A percentile compares a stretch with the other conserved stretches of the same genome.
Conservation (phyloP, 1,284 basidiomycete genomes). For the Apiotrichum mycotoxinovorans region DNA sequence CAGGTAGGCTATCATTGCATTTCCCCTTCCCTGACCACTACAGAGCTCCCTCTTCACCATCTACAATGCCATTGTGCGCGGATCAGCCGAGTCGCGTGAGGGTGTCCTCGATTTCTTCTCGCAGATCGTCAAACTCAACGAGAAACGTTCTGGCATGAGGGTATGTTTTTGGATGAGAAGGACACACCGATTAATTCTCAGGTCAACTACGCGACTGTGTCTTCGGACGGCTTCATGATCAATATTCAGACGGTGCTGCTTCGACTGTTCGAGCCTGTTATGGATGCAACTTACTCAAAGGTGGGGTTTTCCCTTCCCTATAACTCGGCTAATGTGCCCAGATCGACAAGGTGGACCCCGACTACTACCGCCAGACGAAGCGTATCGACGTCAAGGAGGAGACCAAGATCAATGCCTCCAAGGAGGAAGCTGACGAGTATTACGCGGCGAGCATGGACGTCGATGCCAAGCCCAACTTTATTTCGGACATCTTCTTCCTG, state of each 20-base stretch:
- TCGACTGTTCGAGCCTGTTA: slow-evolving; percentile 92
- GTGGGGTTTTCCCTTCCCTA: slow-evolving; percentile 49
- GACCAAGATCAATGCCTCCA: slow-evolving; percentile 85
- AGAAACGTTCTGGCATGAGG: slow-evolving; percentile 84
- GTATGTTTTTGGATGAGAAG: slow-evolving; percentile 45
- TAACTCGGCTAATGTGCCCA: slow-evolving; percentile 48
- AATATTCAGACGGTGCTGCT: slow-evolving; percentile 81
- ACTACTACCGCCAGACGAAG: slow-evolving; percentile 69
- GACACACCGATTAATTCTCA: slow-evolving; percentile 34
- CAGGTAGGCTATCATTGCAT: slow-evolving; percentile 62
- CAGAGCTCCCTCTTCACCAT: slow-evolving; percentile 67
- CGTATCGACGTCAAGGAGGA: slow-evolving; percentile 77
- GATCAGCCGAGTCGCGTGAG: slow-evolving; percentile 74
- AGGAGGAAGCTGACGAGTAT: slow-evolving; percentile 72
- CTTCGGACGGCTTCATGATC: slow-evolving; percentile 89
- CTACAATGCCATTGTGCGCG: slow-evolving; percentile 81
- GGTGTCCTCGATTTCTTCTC: slow-evolving; percentile 81
- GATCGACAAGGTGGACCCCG: slow-evolving; percentile 86
- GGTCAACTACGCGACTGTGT: slow-evolving; percentile 80
- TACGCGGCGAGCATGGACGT: slow-evolving; percentile 55
- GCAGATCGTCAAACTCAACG: slow-evolving; percentile 69
- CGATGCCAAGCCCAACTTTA: slow-evolving; percentile 65
- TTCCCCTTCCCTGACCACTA: not conserved
- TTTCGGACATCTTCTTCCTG: slow-evolving; percentile 92
- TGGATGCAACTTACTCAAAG: slow-evolving; percentile 88